A percentile compares a stretch with the other conserved stretches of the same genome.
phyloP scores from a whole-genome alignment of 2,329 filamentous ascomycete genomes.

The Didymella exigua region DNA sequence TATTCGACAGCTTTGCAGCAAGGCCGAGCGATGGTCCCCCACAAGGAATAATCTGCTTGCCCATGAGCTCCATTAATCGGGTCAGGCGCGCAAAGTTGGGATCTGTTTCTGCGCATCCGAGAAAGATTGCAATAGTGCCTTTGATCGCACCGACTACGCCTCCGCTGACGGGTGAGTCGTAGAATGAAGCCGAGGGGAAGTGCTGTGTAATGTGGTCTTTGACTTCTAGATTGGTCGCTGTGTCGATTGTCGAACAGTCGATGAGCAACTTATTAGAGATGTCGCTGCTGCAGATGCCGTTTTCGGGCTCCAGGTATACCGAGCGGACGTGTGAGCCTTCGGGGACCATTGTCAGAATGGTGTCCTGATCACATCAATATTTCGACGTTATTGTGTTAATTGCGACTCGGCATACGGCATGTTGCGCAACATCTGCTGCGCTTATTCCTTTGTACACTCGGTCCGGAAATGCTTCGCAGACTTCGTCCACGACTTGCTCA shows the following conservation, averaged over 20 bases:
- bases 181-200: conserved; percentile 55
- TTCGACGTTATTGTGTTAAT: not conserved
- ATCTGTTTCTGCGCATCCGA: conserved; percentile 56
- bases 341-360: conserved; percentile 61
- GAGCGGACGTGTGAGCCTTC: conserved; percentile 58
- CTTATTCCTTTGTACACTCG: conserved; percentile 50
- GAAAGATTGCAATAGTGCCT: conserved; percentile 62
- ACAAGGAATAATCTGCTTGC: conserved; percentile 60
- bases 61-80: conserved; percentile 59
- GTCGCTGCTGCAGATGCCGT: conserved; percentile 52
- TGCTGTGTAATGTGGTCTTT: conserved; percentile 47
- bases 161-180: conserved; percentile 61
- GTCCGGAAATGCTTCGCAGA: conserved; percentile 50
- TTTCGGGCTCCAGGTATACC: conserved; percentile 56
- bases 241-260: conserved; percentile 64
- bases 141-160: conserved; percentile 59
- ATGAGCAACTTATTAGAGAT: conserved; percentile 56
- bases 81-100: conserved; percentile 53
- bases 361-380: conserved; percentile 46
- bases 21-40: conserved; percentile 62
- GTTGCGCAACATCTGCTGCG: conserved; percentile 57
- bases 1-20: conserved; percentile 66
- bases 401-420: conserved; percentile 50
- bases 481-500: conserved; percentile 49
- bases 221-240: conserved; percentile 56